phyloP scores from a whole-genome alignment of 805 yeast species.

The Myxozyma lipomycoides region DNA sequence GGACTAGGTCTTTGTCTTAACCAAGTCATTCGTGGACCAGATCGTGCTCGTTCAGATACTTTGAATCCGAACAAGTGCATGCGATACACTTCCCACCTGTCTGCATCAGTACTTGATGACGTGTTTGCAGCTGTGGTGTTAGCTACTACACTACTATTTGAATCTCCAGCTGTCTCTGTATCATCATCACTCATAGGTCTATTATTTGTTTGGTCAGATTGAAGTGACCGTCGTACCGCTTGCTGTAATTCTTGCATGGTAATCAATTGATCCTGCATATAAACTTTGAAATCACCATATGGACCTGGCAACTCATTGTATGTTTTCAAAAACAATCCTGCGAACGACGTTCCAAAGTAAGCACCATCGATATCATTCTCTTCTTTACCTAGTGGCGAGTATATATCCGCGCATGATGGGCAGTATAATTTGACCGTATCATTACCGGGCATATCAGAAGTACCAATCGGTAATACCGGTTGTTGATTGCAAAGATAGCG shows the following conservation, averaged over 20 bases:
- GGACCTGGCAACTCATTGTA: constrained; percentile 65
- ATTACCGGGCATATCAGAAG: constrained; percentile 83
- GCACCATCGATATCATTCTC: constrained; percentile 93
- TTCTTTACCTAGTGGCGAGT: constrained; percentile 81
- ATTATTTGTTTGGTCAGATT: background rate
- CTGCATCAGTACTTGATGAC: background rate
- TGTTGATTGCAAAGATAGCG: constrained; percentile 84
- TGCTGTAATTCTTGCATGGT: constrained; percentile 52
- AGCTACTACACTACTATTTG: background rate
- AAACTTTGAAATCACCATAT: constrained; percentile 18
- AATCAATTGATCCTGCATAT: constrained; percentile 50
- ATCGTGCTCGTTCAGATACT: constrained; percentile 63
- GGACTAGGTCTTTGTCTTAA: constrained; percentile 52
- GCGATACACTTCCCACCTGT: constrained; percentile 43
- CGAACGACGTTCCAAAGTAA: constrained; percentile 92
- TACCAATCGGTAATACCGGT: constrained; percentile 86
- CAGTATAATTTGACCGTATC: constrained; percentile 91
- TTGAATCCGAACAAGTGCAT: constrained; percentile 85
- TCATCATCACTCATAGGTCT: background rate
- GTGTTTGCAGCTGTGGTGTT: background rate
- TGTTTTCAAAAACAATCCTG: constrained; percentile 85
- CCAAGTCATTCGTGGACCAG: constrained; percentile 98
- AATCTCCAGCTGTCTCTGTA: background rate
- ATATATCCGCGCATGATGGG: constrained; percentile 90
- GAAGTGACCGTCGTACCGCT: constrained; percentile 35